These are phyloP conservation scores for Penicillium antarcticum DNA, from an alignment of 495 filamentous ascomycete genomes.

Conservation along the genomic window DNA sequence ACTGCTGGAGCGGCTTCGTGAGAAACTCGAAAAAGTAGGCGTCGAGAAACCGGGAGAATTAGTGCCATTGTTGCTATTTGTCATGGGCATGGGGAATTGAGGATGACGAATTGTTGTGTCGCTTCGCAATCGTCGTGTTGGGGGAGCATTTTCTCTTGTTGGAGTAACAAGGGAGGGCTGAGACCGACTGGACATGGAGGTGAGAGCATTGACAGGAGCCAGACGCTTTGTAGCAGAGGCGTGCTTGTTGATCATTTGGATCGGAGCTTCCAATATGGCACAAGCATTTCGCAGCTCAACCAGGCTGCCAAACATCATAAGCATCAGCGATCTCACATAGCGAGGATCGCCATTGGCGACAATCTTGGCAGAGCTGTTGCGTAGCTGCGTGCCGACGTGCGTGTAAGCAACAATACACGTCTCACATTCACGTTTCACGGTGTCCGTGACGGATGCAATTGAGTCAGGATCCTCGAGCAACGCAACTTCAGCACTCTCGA, in stretches of 20 bases:
- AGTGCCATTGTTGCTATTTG: constrained; percentile 24
- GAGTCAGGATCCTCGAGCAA: constrained; percentile 38
- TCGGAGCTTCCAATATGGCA: constrained; percentile 34
- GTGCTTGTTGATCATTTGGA: constrained; percentile 19
- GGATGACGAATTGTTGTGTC: constrained; percentile 62
- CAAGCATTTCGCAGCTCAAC: constrained; percentile 67
- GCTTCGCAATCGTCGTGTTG: constrained; percentile 53
- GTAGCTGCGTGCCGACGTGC: constrained; percentile 67
- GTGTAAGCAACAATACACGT: constrained; percentile 75
- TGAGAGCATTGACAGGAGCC: constrained; percentile 20
- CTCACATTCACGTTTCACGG: constrained; percentile 62
- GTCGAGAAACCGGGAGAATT: constrained; percentile 36
- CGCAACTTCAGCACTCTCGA: constrained; percentile 59
- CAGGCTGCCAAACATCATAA: constrained; percentile 76
- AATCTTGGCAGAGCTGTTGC: constrained; percentile 66
- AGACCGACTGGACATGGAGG: constrained; percentile 21
- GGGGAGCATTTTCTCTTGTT: constrained; percentile 52
- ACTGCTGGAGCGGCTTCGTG: constrained; percentile 52
- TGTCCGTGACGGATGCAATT: constrained; percentile 44
- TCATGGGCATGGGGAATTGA: constrained; percentile 27
- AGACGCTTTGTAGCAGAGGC: constrained; percentile 24
- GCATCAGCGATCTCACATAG: constrained; percentile 76
- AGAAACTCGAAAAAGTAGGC: constrained; percentile 28
- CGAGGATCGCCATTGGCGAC: constrained; percentile 71
- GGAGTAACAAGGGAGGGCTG: constrained; percentile 58